Evolutionary conservation across 1,139 yeast genomes (phyloP).

Genomic region (Candida tropicalis): DNA sequence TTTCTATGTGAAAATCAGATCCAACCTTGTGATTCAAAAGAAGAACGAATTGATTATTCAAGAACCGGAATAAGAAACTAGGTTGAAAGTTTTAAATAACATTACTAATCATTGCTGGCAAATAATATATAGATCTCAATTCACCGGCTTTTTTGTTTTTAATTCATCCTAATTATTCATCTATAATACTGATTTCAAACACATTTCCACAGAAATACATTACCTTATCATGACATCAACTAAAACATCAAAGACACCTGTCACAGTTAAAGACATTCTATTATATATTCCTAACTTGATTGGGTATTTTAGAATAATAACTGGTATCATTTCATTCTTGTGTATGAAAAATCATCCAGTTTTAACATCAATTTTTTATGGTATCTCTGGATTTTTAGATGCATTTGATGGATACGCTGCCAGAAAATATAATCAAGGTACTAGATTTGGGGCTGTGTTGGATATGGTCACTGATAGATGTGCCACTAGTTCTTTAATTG

Average conservation of each 20-base stretch:
- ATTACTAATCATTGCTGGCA: too few species aligned
- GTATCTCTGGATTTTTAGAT: constrained; percentile 87
- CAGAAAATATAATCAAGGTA: constrained; percentile 83
- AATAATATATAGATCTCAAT: not conserved
- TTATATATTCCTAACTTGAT: constrained; percentile 87
- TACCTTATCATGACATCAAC: constrained; percentile 9
- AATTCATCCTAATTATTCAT: not conserved
- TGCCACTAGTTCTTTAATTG: constrained; percentile 88
- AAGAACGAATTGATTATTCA: not conserved
- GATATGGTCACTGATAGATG: constrained; percentile 99
- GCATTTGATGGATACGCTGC: constrained; percentile 98
- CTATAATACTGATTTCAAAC: too few species aligned
- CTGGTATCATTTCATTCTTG: constrained; percentile 77
- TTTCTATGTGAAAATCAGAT: constrained; percentile 2
- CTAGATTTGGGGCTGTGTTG: constrained; percentile 91
- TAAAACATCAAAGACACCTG: constrained; percentile 13
- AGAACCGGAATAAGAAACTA: too few species aligned
- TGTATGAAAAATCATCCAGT: constrained; percentile 86
- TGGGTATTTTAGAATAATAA: constrained; percentile 81
- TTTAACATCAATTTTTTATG: constrained; percentile 74
- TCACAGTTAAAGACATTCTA: constrained; percentile 56
- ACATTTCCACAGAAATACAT: too few species aligned
- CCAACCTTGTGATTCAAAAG: too few species aligned
- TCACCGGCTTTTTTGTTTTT: not conserved
- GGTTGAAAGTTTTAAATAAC: too few species aligned